Percentiles rank a stretch among this genome's conserved stretches.
These are phyloP conservation scores for Zangia roseola DNA, from an alignment of 768 basidiomycete species.

Conservation along the genomic window DNA sequence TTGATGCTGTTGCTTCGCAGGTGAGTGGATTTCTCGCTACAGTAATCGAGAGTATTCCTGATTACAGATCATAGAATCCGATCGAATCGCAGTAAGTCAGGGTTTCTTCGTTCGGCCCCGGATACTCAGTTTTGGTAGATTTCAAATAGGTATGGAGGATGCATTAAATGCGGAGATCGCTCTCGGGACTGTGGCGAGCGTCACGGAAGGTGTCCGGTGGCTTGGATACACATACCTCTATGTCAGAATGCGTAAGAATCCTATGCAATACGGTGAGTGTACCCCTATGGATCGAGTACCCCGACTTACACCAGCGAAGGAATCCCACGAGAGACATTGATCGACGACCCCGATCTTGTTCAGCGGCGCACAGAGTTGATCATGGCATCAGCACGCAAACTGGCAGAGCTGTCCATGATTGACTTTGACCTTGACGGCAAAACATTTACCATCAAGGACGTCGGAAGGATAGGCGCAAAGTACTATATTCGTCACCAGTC, in stretches of 20 bases:
- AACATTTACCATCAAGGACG: constrained; percentile 73
- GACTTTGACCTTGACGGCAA: constrained; percentile 59
- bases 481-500: constrained; percentile 90
- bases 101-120: background rate
- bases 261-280: constrained; percentile 72
- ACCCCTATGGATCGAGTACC: background rate
- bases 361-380: constrained; percentile 70
- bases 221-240: constrained; percentile 96
- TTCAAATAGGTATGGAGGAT: constrained; percentile 82
- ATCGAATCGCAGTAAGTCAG: constrained; percentile 88
- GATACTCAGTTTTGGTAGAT: constrained; percentile 41
- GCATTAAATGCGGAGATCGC: constrained; percentile 94
- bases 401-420: constrained; percentile 80
- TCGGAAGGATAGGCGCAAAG: constrained; percentile 95
- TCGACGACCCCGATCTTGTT: constrained; percentile 72
- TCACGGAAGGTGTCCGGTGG: constrained; percentile 88
- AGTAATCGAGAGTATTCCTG: background rate
- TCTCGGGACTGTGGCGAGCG: constrained; percentile 88
- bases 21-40: constrained; percentile 38
- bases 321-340: constrained; percentile 62
- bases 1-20: constrained; percentile 85
- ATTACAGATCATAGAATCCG: constrained; percentile 57
- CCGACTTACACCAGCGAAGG: constrained; percentile 44
- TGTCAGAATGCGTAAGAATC: constrained; percentile 92
- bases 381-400: constrained; percentile 57